These are phyloP conservation scores for Borovskyia barvae DNA, from an alignment of 208 protist genomes.

Conservation along the genomic window DNA sequence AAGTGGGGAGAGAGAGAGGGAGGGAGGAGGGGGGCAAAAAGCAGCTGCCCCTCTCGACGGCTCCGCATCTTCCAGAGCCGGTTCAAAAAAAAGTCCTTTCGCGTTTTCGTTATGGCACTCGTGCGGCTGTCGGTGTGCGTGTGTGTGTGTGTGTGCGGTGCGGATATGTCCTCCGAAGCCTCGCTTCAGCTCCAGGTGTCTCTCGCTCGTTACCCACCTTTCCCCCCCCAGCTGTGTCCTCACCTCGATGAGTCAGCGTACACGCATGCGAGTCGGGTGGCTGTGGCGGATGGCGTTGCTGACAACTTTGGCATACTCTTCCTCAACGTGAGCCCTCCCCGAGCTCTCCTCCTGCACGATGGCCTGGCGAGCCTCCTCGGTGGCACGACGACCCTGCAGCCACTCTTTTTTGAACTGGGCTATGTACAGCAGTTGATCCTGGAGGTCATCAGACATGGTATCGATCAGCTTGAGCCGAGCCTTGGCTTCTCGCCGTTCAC, in stretches of 20 bases:
- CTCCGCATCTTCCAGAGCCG: too few species aligned
- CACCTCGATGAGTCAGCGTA: too few species aligned
- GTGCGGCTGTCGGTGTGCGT: too few species aligned
- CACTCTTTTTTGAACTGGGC: conserved; percentile 85
- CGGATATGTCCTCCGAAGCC: too few species aligned
- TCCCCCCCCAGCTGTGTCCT: too few species aligned
- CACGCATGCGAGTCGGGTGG: conserved; percentile 10
- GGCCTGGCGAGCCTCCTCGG: conserved; percentile 59
- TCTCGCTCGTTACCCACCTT: too few species aligned
- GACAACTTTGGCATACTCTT: conserved; percentile 23
- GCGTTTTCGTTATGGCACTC: too few species aligned
- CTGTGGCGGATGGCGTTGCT: conserved; percentile 26
- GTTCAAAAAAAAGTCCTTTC: too few species aligned
- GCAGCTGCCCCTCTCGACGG: too few species aligned
- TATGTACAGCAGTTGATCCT: conserved; percentile 81
- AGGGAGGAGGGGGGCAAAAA: too few species aligned
- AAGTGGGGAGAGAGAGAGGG: too few species aligned
- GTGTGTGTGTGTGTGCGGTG: not conserved
- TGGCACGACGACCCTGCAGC: conserved; percentile 56
- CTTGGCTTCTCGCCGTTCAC: conserved; percentile 77
- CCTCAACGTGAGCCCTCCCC: conserved; percentile 17
- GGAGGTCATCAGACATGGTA: conserved; percentile 56
- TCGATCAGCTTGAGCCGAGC: conserved; percentile 66
- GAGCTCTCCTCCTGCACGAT: conserved; percentile 45
- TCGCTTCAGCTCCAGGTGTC: too few species aligned